A percentile compares a stretch with the other conserved stretches of the same genome.
Evolutionary conservation across 1,284 basidiomycete species (phyloP).

Genomic region (Wallemia ichthyophaga): DNA sequence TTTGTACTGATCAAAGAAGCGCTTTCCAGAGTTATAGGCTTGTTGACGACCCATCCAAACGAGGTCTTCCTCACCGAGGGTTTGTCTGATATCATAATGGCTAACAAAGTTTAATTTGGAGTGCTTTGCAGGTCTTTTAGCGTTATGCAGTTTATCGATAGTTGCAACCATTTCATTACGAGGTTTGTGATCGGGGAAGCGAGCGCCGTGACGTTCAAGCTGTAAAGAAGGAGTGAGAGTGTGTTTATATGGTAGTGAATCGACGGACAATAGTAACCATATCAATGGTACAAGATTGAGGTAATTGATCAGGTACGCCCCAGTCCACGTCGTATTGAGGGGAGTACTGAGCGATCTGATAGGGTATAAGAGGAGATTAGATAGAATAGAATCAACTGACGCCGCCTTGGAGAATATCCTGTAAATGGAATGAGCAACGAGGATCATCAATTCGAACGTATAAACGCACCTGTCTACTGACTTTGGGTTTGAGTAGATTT

Average conservation of each 20-base stretch:
- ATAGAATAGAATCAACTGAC: not conserved
- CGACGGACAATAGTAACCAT: not conserved
- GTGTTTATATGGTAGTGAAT: not conserved
- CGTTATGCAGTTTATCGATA: slow-evolving; percentile 3
- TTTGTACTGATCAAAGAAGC: slow-evolving; percentile 2
- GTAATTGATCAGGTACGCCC: not conserved
- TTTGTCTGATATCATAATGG: not conserved
- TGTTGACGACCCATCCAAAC: slow-evolving; percentile 5
- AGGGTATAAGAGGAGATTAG: not conserved
- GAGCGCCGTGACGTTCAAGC: slow-evolving; percentile 6
- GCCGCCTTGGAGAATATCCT: not conserved
- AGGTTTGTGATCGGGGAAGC: slow-evolving; percentile 4
- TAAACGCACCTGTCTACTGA: too few species aligned
- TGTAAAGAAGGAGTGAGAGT: not conserved
- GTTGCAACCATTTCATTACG: slow-evolving; percentile 2
- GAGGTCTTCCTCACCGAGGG: slow-evolving; percentile 3
- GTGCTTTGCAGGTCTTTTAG: slow-evolving; percentile 1
- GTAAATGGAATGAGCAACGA: not conserved
- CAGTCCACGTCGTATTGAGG: not conserved
- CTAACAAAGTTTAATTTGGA: slow-evolving; percentile 2
- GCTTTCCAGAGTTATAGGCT: slow-evolving; percentile 2
- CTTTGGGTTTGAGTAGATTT: not conserved
- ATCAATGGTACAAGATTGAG: not conserved
- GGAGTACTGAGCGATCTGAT: slow-evolving; percentile 8
- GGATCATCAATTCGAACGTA: too few species aligned